Base-by-base conservation (phyloP, 2,329 filamentous ascomycete species). In the Xylariaceae sp. region DNA sequence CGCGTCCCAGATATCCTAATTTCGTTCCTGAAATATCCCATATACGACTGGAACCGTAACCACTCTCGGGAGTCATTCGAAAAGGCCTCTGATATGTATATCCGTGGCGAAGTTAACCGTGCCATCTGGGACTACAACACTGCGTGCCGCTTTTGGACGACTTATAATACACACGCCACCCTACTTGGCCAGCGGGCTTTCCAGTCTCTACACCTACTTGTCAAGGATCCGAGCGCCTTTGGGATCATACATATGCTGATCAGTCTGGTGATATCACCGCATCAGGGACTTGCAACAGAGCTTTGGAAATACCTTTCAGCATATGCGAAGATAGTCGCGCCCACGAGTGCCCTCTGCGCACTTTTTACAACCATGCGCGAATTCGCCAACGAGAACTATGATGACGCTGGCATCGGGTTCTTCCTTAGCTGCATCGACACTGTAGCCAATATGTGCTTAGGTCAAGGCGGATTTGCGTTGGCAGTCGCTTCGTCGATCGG, bases 61-160 rank as follows among this genome's bases (percentile, higher is more conserved):
- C 52, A 59, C 29, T 46, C 16, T 54, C 56, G 13, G 41, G 57
- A 6, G 53, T 57, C 18, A 55, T 53, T 9, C 46, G 51, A 19
- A 45, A 47, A 32, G 4, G 45, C 47, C 24, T 53, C 53, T 22
- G 48, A 53, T 6, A 39, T 54, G 24, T 59, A 59, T 43, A 54
- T 54, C 17, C 53, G 48, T n/a, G 53, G 55, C 44, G 46, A 48
- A 18, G 24, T 59, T 11, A 52, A 54, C n/a, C 57, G 54, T 19
- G 53, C 56, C 9, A 59, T 59, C 26, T 57, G 54, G 7, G 56
- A 59, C 24, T 54, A 54, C 12, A 57, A 57, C 38, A 54, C 54
- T 17, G 56, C 57, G 38, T 59, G 56, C 54, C 34, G 57, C 8
- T 59, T 59, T 34, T 47, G 51, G 19, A 48, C 56, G 3, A 54